phyloP scores from a whole-genome alignment of 2,329 filamentous ascomycete species.

The Falciphora oryzae region DNA sequence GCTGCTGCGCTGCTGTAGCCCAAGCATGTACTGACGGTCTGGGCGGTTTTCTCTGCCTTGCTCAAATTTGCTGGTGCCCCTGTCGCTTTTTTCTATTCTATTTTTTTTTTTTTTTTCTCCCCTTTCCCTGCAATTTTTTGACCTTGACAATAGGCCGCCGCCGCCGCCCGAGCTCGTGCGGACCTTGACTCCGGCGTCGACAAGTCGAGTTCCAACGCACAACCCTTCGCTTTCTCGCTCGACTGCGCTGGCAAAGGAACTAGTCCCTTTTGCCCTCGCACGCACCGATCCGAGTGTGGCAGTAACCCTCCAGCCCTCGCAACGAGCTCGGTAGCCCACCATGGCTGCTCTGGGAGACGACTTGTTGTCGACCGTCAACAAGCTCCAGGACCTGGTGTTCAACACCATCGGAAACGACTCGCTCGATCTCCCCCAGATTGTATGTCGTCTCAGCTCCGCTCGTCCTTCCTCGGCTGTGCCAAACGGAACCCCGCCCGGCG shows the following conservation, averaged over 20 bases:
- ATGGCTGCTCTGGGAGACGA: constrained; percentile 98
- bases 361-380: constrained; percentile 91
- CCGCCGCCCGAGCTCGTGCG: constrained; percentile 1
- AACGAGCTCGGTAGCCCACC: constrained; percentile 16
- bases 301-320: not conserved
- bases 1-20: not conserved
- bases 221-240: not conserved
- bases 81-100: not conserved
- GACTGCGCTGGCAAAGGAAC: not conserved
- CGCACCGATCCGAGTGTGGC: not conserved
- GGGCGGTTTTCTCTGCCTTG: not conserved
- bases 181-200: not conserved
- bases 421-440: constrained; percentile 94
- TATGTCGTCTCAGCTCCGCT: constrained; percentile 41
- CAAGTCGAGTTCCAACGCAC: not conserved
- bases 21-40: constrained; percentile 8
- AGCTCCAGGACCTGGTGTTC: constrained; percentile 97
- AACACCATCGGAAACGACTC: constrained; percentile 99
- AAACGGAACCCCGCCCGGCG: constrained; percentile 1
- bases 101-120: not conserved
- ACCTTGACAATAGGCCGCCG: not conserved
- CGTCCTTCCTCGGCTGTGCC: not conserved
- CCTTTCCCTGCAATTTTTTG: not conserved
- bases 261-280: not conserved
- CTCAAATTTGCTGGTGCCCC: not conserved